Percentiles rank a stretch among this genome's conserved stretches.
These are phyloP conservation scores for Quercus phellos DNA, from an alignment of 331 rosid genomes.

Conservation along the genomic window DNA sequence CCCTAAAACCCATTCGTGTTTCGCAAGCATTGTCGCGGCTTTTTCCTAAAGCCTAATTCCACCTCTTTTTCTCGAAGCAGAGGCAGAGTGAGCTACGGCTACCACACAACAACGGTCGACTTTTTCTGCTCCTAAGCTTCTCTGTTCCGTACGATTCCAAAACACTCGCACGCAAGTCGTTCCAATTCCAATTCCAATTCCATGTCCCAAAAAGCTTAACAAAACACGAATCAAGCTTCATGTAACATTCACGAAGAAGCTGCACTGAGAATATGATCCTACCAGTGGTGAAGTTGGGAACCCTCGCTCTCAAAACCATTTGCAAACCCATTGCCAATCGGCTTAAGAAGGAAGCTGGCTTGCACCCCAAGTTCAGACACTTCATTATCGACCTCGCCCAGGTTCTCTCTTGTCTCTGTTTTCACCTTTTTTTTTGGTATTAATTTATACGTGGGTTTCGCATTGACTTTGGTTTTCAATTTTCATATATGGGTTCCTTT, in stretches of 20 bases:
- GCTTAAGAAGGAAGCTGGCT: slow-evolving; percentile 71
- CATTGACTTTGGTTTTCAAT: background rate
- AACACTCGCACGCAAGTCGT: background rate
- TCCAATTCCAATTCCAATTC: background rate
- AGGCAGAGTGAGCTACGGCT: too few relatives aligned
- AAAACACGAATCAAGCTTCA: background rate
- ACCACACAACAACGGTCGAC: background rate
- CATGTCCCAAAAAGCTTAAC: background rate
- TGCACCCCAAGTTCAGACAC: slow-evolving; percentile 67
- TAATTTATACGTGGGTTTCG: background rate
- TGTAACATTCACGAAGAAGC: background rate
- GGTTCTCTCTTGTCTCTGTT: slow-evolving; percentile 25
- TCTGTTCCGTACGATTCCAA: background rate
- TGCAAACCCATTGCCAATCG: slow-evolving; percentile 77
- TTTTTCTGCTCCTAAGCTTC: background rate
- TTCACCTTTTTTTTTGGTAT: background rate
- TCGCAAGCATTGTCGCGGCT: background rate
- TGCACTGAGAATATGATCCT: slow-evolving; percentile 42
- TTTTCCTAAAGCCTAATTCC: too few relatives aligned
- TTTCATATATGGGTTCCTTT: background rate
- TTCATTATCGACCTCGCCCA: slow-evolving; percentile 65
- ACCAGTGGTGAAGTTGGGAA: slow-evolving; percentile 63
- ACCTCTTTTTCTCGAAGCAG: too few relatives aligned
- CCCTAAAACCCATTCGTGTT: background rate
- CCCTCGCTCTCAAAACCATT: slow-evolving; percentile 51